Percentiles rank a stretch among this genome's conserved stretches.
These are phyloP conservation scores for Pseudogymnoascus sp. DNA, from an alignment of 2,329 filamentous ascomycete genomes.

Conservation along the genomic window DNA sequence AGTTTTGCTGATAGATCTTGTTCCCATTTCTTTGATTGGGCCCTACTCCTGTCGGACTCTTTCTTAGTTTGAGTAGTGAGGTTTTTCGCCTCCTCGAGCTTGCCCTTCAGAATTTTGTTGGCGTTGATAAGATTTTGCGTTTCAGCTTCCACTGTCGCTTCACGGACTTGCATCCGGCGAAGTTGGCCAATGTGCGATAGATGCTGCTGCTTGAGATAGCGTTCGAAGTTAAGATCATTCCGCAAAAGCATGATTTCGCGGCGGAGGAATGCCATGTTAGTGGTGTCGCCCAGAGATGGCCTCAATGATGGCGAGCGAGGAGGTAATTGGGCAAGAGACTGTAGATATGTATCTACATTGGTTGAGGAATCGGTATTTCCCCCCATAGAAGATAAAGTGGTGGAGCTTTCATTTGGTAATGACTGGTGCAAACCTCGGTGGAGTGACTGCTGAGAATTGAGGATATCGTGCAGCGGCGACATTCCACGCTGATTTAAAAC, in stretches of 20 bases:
- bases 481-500: neutral
- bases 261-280: constrained; percentile 52
- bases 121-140: constrained; percentile 73
- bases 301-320: constrained; percentile 24
- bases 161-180: constrained; percentile 65
- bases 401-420: constrained; percentile 50
- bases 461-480: constrained; percentile 50
- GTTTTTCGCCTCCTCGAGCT: constrained; percentile 66
- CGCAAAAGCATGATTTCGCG: constrained; percentile 68
- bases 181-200: constrained; percentile 74
- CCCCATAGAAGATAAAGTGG: constrained; percentile 30
- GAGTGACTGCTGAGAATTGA: constrained; percentile 52
- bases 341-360: constrained; percentile 24
- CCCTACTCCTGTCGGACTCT: constrained; percentile 65
- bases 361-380: constrained; percentile 18
- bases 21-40: constrained; percentile 72
- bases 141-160: constrained; percentile 73
- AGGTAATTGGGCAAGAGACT: constrained; percentile 20
- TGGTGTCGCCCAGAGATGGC: constrained; percentile 30
- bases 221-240: constrained; percentile 77
- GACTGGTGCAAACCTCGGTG: constrained; percentile 50
- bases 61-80: constrained; percentile 62
- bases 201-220: constrained; percentile 78
- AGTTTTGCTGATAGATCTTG: constrained; percentile 62
- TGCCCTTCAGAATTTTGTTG: constrained; percentile 65